Evolutionary conservation across 2,329 filamentous ascomycete species (phyloP), one percentile per base, ranked within the genome.

Genomic region (Ceratocystis papillata): DNA sequence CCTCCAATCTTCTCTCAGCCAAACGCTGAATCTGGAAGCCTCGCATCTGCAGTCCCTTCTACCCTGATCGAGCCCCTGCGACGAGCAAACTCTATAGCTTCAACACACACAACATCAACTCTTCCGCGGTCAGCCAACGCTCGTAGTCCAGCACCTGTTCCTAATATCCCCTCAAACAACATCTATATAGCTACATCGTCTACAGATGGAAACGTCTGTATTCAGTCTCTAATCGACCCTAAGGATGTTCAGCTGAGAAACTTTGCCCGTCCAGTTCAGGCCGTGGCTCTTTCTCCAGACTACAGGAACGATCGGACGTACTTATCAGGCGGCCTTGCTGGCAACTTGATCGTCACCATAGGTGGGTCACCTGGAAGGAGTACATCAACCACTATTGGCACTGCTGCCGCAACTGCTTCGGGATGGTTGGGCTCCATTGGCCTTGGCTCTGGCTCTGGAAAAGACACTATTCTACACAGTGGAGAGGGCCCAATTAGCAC

Each of bases 121-220:
- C 80, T 83, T 1, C 15, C 45, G 28, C 7, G 63, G 22, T 28
- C 59, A 12, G 79, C 81, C 67, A 79, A 77, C 65, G 76, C 77
- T 4, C 81, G 76, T 15, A 81, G 87, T 69, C 75, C 77, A 0
- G 75, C 78, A 0, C 77, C 80, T 0, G 79, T 96, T 1, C 85
- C 89, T 0, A 85, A 86, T 67, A 90, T 81, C 0, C 88, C 90
- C 0, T 92, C 90, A 1, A 97, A 96, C 72, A 87, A 92, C 65
- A 96, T 99, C 50, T 89, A 94, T 74, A 89, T 99, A 70, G 93
- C 88, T 1, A 96, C 93, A 0, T 90, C 94, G 0, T 97, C 94
- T 0, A 89, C 96, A 73, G 94, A 99, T 74, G 95, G 94, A 20
- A 93, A 96, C 73, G 90, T 99, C 15, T 97, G 94, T 71, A 84